Evolutionary conservation across 2,329 filamentous ascomycete genomes (phyloP).

Genomic region (Elsinoe perseae): DNA sequence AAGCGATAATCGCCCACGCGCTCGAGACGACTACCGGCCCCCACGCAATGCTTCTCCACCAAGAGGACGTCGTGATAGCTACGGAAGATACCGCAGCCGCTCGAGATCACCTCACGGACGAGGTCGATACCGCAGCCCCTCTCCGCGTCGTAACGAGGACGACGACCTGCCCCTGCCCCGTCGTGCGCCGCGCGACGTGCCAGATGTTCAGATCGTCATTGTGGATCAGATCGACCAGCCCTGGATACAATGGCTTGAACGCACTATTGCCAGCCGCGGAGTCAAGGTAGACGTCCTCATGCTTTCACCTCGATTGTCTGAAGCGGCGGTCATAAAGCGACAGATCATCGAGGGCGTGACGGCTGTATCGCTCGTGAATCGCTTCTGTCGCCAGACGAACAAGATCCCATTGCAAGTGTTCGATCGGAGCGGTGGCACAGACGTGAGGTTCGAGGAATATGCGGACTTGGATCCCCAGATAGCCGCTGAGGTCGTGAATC

Average conservation of each 20-base stretch:
- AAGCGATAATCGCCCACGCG: background rate
- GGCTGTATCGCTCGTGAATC: slow-evolving; percentile 70
- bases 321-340: slow-evolving; percentile 70
- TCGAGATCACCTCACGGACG: slow-evolving; percentile 36
- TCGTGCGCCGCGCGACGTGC: slow-evolving; percentile 65
- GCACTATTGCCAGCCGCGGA: slow-evolving; percentile 61
- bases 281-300: slow-evolving; percentile 73
- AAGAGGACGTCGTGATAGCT: slow-evolving; percentile 31
- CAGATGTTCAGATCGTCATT: slow-evolving; percentile 82
- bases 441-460: slow-evolving; percentile 80
- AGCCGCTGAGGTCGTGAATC: slow-evolving; percentile 71
- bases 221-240: slow-evolving; percentile 63
- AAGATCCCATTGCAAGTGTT: slow-evolving; percentile 81
- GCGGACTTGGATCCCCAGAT: slow-evolving; percentile 69
- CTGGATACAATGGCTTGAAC: slow-evolving; percentile 77
- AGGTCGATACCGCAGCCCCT: slow-evolving; percentile 34
- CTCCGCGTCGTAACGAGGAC: slow-evolving; percentile 57
- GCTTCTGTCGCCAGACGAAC: slow-evolving; percentile 53
- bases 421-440: slow-evolving; percentile 64
- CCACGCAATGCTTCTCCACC: slow-evolving; percentile 41
- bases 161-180: slow-evolving; percentile 63
- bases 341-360: slow-evolving; percentile 85
- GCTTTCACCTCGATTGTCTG: slow-evolving; percentile 66
- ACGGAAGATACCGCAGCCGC: slow-evolving; percentile 32
- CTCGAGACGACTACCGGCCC: slow-evolving; percentile 52